Evolutionary conservation across 179 eudicot genomes (phyloP).

Genomic region (Carnegiea gigantea): DNA sequence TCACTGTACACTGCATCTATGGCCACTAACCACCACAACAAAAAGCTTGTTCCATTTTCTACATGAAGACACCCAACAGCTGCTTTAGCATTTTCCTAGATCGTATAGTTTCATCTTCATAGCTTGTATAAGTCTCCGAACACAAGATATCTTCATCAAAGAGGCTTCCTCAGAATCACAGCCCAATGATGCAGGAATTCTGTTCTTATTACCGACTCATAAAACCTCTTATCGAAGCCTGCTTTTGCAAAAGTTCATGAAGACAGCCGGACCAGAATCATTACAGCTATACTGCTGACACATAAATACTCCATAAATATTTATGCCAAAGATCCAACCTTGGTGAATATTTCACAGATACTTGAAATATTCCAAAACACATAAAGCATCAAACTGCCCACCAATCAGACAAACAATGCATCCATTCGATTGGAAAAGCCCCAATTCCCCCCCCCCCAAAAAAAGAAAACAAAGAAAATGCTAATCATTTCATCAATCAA

Average conservation of each 20-base stretch:
- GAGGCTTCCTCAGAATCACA: background rate
- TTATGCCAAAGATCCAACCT: slow-evolving; percentile 1
- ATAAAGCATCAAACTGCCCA: background rate
- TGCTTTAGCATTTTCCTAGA: no score
- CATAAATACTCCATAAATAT: background rate
- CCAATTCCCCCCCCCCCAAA: background rate
- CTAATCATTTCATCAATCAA: background rate
- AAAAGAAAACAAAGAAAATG: background rate
- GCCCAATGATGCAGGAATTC: background rate
- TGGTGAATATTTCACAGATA: background rate
- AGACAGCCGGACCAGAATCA: background rate
- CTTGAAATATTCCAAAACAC: background rate
- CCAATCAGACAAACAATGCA: background rate
- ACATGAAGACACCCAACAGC: background rate
- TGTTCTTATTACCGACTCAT: background rate
- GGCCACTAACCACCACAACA: background rate
- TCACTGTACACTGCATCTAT: background rate
- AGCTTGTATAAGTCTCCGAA: background rate
- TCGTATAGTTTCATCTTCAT: background rate
- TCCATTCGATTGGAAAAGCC: background rate
- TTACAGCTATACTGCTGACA: background rate
- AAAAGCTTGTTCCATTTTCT: no score
- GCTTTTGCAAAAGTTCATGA: background rate
- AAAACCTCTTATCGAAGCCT: background rate
- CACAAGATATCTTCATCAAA: background rate